These are phyloP conservation scores for Sclerotinia spermophila DNA, from an alignment of 2,329 filamentous ascomycete species.

Conservation along the genomic window DNA sequence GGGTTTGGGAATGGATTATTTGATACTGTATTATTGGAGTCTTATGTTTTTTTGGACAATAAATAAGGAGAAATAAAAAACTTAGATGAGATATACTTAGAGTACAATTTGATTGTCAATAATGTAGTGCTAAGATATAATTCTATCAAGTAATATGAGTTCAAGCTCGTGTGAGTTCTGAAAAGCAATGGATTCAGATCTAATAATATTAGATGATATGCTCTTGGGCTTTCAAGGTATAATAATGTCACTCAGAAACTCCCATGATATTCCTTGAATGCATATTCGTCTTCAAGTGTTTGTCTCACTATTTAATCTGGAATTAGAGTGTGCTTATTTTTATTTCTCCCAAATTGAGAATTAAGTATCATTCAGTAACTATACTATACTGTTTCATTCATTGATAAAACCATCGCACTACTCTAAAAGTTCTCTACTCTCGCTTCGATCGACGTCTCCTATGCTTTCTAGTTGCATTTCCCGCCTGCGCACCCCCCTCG, in stretches of 20 bases:
- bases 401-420: background rate
- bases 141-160: background rate
- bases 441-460: background rate
- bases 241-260: background rate
- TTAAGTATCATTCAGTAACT: background rate
- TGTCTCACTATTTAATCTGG: background rate
- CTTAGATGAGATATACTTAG: too few species aligned
- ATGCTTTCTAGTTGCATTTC: background rate
- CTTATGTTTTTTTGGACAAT: too few species aligned
- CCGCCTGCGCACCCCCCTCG: background rate
- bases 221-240: fast-evolving
- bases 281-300: background rate
- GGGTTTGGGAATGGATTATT: background rate
- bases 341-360: background rate
- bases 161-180: background rate
- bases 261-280: background rate
- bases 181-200: background rate
- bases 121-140: background rate
- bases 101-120: fast-evolving
- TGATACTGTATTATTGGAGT: background rate
- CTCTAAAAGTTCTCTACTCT: background rate
- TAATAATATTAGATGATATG: background rate
- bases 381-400: background rate
- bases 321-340: background rate
- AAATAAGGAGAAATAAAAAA: too few species aligned